These are phyloP conservation scores for Lodderomyces metapsilosis DNA, from an alignment of 1,139 yeast genomes.

Conservation along the genomic window DNA sequence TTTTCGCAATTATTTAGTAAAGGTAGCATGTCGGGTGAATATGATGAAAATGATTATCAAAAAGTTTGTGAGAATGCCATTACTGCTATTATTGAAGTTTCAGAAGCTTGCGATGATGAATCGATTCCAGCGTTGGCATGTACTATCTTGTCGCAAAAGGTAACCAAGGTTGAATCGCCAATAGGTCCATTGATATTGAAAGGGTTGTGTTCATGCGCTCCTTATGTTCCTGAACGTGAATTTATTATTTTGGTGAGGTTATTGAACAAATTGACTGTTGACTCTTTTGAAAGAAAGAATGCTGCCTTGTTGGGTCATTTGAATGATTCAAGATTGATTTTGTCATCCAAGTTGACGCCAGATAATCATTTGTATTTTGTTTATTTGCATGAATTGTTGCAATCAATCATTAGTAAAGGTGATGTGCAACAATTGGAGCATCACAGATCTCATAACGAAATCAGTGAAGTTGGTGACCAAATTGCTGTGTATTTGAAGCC, in stretches of 20 bases:
- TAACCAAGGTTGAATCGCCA: conserved; percentile 42
- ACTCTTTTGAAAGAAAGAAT: conserved; percentile 34
- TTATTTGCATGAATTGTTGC: conserved; percentile 66
- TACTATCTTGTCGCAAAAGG: conserved; percentile 80
- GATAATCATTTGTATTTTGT: conserved; percentile 50
- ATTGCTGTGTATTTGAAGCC: conserved; percentile 71
- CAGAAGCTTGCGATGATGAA: conserved; percentile 67
- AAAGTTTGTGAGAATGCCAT: conserved; percentile 61
- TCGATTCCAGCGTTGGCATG: conserved; percentile 79
- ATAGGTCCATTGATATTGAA: conserved; percentile 46
- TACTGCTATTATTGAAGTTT: conserved; percentile 68
- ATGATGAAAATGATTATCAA: conserved; percentile 30
- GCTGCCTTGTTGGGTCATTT: conserved; percentile 35
- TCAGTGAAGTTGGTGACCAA: conserved; percentile 73
- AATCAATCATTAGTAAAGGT: conserved; percentile 71
- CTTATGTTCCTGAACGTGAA: conserved; percentile 57
- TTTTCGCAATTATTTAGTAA: conserved; percentile 14
- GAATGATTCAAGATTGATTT: conserved; percentile 47
- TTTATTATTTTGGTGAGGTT: conserved; percentile 53
- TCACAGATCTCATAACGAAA: conserved; percentile 78
- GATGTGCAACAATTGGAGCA: conserved; percentile 79
- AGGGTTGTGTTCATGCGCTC: conserved; percentile 61
- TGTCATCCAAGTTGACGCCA: conserved; percentile 48
- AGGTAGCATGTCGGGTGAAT: conserved; percentile 17
- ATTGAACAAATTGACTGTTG: conserved; percentile 38